Evolutionary conservation across 2,329 filamentous ascomycete species (phyloP).

Genomic region (Aureobasidium subglaciale): DNA sequence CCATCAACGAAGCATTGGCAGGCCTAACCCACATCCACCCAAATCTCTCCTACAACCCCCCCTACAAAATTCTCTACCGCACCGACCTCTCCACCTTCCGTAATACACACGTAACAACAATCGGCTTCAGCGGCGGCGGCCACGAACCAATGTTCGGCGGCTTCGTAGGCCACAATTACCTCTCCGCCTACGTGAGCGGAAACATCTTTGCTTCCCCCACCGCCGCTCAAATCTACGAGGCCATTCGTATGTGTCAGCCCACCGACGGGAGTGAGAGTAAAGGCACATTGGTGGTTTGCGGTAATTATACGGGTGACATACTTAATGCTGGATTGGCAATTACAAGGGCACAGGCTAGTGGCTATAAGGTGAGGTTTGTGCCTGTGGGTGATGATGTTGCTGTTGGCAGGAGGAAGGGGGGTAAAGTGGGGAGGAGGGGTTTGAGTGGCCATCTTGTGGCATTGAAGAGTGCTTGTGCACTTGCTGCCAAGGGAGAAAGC

Average conservation of each 20-base stretch:
- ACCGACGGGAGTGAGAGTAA: constrained; percentile 25
- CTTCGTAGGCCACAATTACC: constrained; percentile 55
- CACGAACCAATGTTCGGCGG: constrained; percentile 57
- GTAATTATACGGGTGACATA: constrained; percentile 60
- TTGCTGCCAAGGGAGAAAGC: constrained; percentile 30
- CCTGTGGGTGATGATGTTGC: constrained; percentile 61
- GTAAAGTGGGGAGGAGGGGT: constrained; percentile 54
- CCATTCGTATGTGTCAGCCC: constrained; percentile 49
- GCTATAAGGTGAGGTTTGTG: constrained; percentile 50
- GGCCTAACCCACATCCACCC: constrained; percentile 31
- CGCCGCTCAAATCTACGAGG: constrained; percentile 56
- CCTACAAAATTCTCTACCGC: constrained; percentile 32
- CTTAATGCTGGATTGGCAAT: constrained; percentile 55
- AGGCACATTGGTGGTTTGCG: constrained; percentile 52
- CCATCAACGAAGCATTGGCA: constrained; percentile 30
- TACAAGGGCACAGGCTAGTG: constrained; percentile 50
- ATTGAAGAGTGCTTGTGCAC: constrained; percentile 54
- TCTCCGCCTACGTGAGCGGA: constrained; percentile 54
- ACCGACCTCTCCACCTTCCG: constrained; percentile 27
- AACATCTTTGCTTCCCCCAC: constrained; percentile 59
- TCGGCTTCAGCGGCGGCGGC: constrained; percentile 32
- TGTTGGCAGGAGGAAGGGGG: constrained; percentile 49
- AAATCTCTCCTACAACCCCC: constrained; percentile 27
- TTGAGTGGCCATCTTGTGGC: constrained; percentile 56
- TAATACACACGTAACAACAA: constrained; percentile 28